Evolutionary conservation across 1,284 basidiomycete species (phyloP), one percentile per base, ranked within the genome.

Genomic region (Anthracocystis walkeri): DNA sequence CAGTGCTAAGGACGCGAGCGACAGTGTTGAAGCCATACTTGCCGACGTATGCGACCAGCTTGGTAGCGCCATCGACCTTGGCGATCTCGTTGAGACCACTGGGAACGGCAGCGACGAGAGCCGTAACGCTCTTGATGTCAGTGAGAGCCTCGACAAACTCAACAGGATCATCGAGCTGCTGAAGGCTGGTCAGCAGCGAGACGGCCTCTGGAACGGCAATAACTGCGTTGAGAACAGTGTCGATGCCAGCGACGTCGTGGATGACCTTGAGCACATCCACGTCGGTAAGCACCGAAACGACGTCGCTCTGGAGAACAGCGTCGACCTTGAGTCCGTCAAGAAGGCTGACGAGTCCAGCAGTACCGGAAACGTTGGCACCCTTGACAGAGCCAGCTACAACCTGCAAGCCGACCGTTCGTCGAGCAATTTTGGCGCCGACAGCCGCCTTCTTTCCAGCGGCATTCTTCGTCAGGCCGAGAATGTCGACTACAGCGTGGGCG

Each of bases 141-240:
- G n/a, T 48, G n/a, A 71, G 58, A 4, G 68, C 58, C 23, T 20
- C 21, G 21, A 65, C 50, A 35, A 71, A 71, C 10, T n/a, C 14
- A 7, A 25, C 51, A 7, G 58, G 62, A n/a, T 50, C 11, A 8
- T 65, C 62, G 50, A 71, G 53, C 21, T 49, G 25, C 42, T 61
- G n/a, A 23, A 71, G 5, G 29, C 42, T 45, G 45, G 50, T 35
- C 18, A 65, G 31, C n/a, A 71, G 45, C 18, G 42, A 6, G 8
- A 65, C 58, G 16, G 63, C 31, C 20, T 45, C 63, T 1, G 45
- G 31, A 6, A 71, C 25, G 18, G 49, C 29, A 20, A 56, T 12
- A 21, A 65, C 29, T n/a, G 58, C 40, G 11, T n/a, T 7, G 20
- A 71, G 54, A 14, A 71, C 50, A 3, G 48, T 58, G 41, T 51